Conservation (phyloP, 768 basidiomycete genomes). For the Amanita inopinata region DNA sequence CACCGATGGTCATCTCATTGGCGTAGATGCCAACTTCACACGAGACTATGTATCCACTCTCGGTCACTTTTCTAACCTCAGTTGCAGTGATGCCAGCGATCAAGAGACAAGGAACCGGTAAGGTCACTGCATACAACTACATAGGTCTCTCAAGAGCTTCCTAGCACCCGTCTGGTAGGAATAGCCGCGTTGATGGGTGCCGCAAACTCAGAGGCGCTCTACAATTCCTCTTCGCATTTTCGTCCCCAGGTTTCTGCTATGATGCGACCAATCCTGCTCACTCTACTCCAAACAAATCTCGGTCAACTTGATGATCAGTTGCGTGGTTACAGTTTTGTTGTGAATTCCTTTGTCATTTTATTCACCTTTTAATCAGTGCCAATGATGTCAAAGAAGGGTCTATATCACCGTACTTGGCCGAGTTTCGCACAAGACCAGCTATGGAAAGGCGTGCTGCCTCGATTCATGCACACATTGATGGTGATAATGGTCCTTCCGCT, state of each 20-base stretch:
- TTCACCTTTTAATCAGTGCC: slow-evolving; percentile 31
- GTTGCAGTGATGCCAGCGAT: slow-evolving; percentile 45
- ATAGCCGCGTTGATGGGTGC: slow-evolving; percentile 76
- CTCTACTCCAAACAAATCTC: slow-evolving; percentile 55
- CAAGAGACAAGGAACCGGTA: slow-evolving; percentile 70
- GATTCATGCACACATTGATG: slow-evolving; percentile 81
- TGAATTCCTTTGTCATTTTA: slow-evolving; percentile 4
- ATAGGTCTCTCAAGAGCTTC: background rate
- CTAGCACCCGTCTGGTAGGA: slow-evolving; percentile 76
- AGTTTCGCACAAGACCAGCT: slow-evolving; percentile 74
- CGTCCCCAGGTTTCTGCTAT: slow-evolving; percentile 60
- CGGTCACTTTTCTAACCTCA: slow-evolving; percentile 52
- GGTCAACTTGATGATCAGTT: slow-evolving; percentile 61
- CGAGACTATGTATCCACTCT: slow-evolving; percentile 63
- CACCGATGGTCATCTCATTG: slow-evolving; percentile 78
- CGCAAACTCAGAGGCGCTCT: slow-evolving; percentile 77
- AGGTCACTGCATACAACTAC: slow-evolving; percentile 5
- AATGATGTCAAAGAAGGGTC: slow-evolving; percentile 57
- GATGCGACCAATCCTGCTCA: slow-evolving; percentile 59
- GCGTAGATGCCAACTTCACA: slow-evolving; percentile 63
- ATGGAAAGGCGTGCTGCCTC: slow-evolving; percentile 81
- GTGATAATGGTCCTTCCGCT: slow-evolving; percentile 72
- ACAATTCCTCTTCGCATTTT: slow-evolving; percentile 64
- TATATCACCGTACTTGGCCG: slow-evolving; percentile 69
- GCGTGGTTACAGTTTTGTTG: slow-evolving; percentile 19